A percentile compares a stretch with the other conserved stretches of the same genome.
phyloP scores from a whole-genome alignment of 2,329 filamentous ascomycete genomes.

The Claviceps africana region DNA sequence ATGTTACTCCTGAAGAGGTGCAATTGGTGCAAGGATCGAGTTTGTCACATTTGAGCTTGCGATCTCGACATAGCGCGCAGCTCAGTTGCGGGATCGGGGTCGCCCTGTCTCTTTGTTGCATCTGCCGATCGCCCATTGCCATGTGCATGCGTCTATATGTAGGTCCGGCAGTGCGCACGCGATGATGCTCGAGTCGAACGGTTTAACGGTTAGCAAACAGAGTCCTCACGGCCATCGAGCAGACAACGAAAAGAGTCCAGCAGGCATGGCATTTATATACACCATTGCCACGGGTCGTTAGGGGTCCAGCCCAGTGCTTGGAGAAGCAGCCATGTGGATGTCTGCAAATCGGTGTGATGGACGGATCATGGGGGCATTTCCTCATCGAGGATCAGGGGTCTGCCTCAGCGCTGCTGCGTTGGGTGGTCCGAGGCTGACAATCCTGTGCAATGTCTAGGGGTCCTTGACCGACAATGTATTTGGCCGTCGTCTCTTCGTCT shows the following conservation, averaged over 20 bases:
- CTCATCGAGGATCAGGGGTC: constrained; percentile 1
- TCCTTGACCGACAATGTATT: not conserved
- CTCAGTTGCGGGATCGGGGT: constrained; percentile 7
- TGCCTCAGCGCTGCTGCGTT: not conserved
- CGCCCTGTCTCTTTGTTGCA: constrained; percentile 1
- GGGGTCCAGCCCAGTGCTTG: not conserved
- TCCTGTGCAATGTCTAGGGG: not conserved
- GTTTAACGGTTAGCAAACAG: not conserved
- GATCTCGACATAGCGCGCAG: constrained; percentile 9
- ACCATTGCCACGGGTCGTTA: not conserved
- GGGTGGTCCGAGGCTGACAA: constrained; percentile 1
- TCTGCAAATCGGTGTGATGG: not conserved
- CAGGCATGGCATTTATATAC: constrained; percentile 2
- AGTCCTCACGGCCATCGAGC: not conserved
- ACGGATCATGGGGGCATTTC: not conserved
- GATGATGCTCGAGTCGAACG: not conserved
- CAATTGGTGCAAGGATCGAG: constrained; percentile 11
- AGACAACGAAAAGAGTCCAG: not conserved
- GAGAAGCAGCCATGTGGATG: not conserved
- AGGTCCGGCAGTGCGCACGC: not conserved
- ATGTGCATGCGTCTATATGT: not conserved
- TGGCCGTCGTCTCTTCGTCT: not conserved
- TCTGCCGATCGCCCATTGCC: constrained; percentile 3
- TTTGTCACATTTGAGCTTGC: constrained; percentile 13
- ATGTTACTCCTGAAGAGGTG: constrained; percentile 5